Base-by-base conservation (phyloP, 2,329 filamentous ascomycete species). In the Aspergillus phoenicis region DNA sequence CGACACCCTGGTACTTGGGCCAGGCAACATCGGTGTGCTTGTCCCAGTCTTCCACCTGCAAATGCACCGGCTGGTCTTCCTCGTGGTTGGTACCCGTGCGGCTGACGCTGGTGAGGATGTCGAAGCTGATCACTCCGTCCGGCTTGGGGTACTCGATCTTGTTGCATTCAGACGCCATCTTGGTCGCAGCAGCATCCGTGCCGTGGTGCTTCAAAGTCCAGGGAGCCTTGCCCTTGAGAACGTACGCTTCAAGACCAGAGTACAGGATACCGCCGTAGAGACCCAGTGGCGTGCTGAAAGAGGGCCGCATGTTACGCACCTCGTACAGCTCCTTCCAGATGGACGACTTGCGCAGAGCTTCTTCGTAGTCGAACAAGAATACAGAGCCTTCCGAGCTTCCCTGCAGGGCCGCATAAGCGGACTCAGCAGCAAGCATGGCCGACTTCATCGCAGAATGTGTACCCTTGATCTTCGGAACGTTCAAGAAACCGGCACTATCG, bases 101-200 rank as follows among this genome's bases (percentile, higher is more conserved):
- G 67, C 90, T 96, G 13, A 99, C 95, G 71, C 91, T 96, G 2
- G 95, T 99, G 73, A 99, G 79, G 67, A 99, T 96, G 75, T 99
- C 95, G 73, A 99, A 99, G 66, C 88, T 91, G 75, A 99, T 89
- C 80, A 96, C 90, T 68, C 93, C 93, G 75, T 99, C 95, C 1
- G 95, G 95, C 81, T 98, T 99, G 58, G 91, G 91, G 73, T 99
- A 99, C 73, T 96, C 92, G 71, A 99, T 98, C 82, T 95, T 96
- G 68, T 84, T 80, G 79, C 87, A 94, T 72, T 90, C 76, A 68
- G 93, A 90, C 13, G 94, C 94, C 6, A 83, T 80, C 77, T 91
- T 91, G 5, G 94, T 99, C 43, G 89, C 86, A 2, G 84, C 89
- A 68, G 92, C 82, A 77, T 99, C 95, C 10, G 87, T 84, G 22